phyloP scores from a whole-genome alignment of 139 green algal genomes.

The Chlorella sp. region DNA sequence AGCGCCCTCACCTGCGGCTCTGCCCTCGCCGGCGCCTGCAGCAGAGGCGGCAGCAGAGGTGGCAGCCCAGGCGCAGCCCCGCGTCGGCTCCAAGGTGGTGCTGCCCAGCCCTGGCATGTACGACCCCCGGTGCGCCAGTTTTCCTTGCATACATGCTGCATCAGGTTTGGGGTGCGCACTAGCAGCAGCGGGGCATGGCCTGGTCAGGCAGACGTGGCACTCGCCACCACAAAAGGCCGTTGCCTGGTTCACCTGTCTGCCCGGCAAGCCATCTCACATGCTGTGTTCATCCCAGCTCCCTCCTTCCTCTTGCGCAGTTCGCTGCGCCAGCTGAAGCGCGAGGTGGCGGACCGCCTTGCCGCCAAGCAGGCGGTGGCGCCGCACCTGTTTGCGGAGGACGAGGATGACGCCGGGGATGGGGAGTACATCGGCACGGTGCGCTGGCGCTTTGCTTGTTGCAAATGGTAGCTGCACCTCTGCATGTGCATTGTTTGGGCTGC shows the following conservation, averaged over 20 bases:
- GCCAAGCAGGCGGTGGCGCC: conserved; percentile 18
- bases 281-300: background rate
- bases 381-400: background rate
- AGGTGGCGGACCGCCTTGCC: conserved; percentile 23
- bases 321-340: conserved; percentile 17
- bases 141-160: background rate
- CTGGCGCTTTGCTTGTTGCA: background rate
- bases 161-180: too few species aligned
- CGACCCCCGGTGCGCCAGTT: background rate
- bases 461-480: background rate
- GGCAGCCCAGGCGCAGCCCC: background rate
- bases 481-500: too few species aligned
- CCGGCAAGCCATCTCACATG: too few species aligned
- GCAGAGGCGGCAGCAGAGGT: background rate
- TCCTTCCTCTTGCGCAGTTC: background rate
- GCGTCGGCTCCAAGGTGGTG: conserved; percentile 23
- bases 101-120: conserved; percentile 13
- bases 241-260: too few species aligned
- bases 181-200: too few species aligned
- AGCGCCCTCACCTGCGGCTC: background rate
- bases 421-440: conserved; percentile 4
- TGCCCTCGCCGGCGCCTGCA: background rate
- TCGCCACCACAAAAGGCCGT: too few species aligned
- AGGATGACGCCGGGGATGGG: background rate
- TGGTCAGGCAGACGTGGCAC: too few species aligned